These are phyloP conservation scores for Acrodontium crateriforme DNA, from an alignment of 2,329 filamentous ascomycete species.

Conservation along the genomic window DNA sequence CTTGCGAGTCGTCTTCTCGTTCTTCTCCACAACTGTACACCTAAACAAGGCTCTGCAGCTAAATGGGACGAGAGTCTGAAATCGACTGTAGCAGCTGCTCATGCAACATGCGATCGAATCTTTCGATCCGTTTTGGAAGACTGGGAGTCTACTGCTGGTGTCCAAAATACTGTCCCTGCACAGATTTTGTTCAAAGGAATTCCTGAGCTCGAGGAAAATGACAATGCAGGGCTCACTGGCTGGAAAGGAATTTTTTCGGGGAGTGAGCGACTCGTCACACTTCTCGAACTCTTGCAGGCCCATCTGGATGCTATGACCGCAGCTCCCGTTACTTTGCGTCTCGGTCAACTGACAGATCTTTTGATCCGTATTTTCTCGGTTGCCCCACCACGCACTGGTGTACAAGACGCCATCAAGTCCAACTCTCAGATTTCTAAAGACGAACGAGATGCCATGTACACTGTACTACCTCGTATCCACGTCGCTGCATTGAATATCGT, in stretches of 20 bases:
- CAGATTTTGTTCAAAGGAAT: conserved; percentile 10
- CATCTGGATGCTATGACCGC: conserved; percentile 53
- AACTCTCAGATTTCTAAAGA: conserved; percentile 64
- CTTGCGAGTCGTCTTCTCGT: conserved; percentile 53
- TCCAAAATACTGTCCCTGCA: conserved; percentile 12
- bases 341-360: conserved; percentile 56
- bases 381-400: conserved; percentile 22
- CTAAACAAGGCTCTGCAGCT: conserved; percentile 61
- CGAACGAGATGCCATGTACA: conserved; percentile 69
- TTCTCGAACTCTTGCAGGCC: conserved; percentile 51
- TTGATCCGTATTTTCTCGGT: conserved; percentile 57
- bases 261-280: conserved; percentile 50
- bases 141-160: conserved; percentile 53
- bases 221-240: conserved; percentile 38
- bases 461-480: conserved; percentile 60
- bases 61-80: conserved; percentile 64
- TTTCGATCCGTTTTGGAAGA: conserved; percentile 70
- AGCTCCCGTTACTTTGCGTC: conserved; percentile 49
- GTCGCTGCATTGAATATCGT: conserved; percentile 53
- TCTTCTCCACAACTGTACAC: conserved; percentile 63
- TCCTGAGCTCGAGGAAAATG: conserved; percentile 8
- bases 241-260: conserved; percentile 71
- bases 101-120: conserved; percentile 59
- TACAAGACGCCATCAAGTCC: conserved; percentile 40
- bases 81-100: conserved; percentile 48